Evolutionary conservation across 495 filamentous ascomycete genomes (phyloP), one percentile per base, ranked within the genome.

Genomic region (Hypoxylon intermedium): DNA sequence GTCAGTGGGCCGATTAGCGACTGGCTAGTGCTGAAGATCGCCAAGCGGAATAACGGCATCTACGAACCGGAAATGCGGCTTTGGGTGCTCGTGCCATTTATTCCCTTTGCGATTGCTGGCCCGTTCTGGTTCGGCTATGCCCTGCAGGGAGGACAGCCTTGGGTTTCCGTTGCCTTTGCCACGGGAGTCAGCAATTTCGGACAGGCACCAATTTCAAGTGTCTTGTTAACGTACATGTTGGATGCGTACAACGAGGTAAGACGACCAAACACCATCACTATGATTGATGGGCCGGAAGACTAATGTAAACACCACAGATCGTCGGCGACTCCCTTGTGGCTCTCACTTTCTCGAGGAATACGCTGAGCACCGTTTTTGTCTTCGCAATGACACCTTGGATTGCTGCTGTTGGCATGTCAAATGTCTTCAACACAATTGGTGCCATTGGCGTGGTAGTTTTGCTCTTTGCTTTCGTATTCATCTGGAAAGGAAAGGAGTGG

Each of bases 1-100:
- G 75, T 72, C 23, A 71, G 74, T 7, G 77, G 77, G 1, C 58
- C 70, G 6, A 20, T 80, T 9, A 71, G 75, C 19, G 79, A 82
- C 50, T 65, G 72, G 67, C 74, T 67, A 3, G 74, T 78, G 36
- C 45, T 75, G 36, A 67, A 55, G 30, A 73, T 70, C 16, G 63
- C 78, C 3, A 74, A 74, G 45, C 68, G 67, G 19, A 77, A 79
- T 36, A 64, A 67, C 6, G 77, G 75, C 45, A 67, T 79, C 24
- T 72, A 72, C 28, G 77, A 81, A 54, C 67, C 75, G 0, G 77
- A 79, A 53, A 73, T 74, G 63, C 72, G 75, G 34, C 69, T 78
- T 9, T 73, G 42, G 42, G 24, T 45, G 18, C 24, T 45, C 65
- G 67, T 50, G 15, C 67, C 72, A 13, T 40, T 63, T 23, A 70